Evolutionary conservation across 2,329 filamentous ascomycete species (phyloP), one percentile per base, ranked within the genome.

Genomic region (Pyrenochaeta sp.): DNA sequence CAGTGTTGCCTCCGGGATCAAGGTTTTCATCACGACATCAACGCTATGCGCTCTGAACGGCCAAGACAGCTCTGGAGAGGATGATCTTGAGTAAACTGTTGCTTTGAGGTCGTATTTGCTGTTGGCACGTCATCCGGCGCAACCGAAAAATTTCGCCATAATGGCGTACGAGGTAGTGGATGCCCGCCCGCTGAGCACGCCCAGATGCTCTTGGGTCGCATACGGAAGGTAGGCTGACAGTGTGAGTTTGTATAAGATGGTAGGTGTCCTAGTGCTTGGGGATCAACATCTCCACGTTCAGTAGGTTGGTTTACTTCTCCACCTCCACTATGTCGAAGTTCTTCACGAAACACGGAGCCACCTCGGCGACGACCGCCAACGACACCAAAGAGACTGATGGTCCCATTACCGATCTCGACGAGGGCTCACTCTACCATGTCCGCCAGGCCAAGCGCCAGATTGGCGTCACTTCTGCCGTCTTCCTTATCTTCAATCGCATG

Each of bases 401-500:
- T 6, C 59, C 63, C 25, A 5, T 58, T 24, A 57, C 61, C 4
- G 65, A 66, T 47, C 51, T 66, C 52, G 67, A 69, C 30, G 59
- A 67, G 51, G 69, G 66, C 43, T 70, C 67, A 10, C 61, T 70
- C 22, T 69, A 62, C 40, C 63, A 68, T 9, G 63, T 69, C 12
- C 61, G 65, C 28, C 68, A 73, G 54, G 66, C 64, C 13, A 73
- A 73, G 50, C 69, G 70, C 54, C 69, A 73, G 52, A 73, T 73
- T 27, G 67, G 69, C 27, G 59, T 72, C 43, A 65, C 60, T 7
- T 72, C 71, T 37, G 71, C 69, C 7, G 50, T 62, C 7, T 68
- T 70, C 50, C 59, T 71, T 56, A 87, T 89, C 72, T 84, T 88
- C 74, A 88, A 88, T 78, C 84, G 86, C 56, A 86, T 89, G 78